Evolutionary conservation across 441 rosid species (phyloP), one percentile per base, ranked within the genome.

Genomic region (Gossypium trilobum): DNA sequence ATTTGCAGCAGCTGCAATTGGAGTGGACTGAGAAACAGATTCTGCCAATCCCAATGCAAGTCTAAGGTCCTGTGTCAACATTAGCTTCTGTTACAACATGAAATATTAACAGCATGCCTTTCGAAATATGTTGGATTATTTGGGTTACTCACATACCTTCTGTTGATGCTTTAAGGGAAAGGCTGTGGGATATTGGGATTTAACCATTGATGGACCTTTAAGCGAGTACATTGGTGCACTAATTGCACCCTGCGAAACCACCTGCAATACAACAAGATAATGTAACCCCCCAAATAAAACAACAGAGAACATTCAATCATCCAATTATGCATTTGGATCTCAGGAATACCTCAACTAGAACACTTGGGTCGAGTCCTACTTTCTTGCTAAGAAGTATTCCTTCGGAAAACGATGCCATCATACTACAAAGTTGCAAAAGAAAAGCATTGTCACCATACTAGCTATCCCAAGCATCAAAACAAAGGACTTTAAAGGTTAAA

Each of bases 121-220:
- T 65, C 20, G 5, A 25, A 60, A 25, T 44, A 64, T 11, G 58
- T 59, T 3, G 16, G 16, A 51, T 14, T 63, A 14, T 4, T 31
- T 25, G 46, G 69, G 60, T 46, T 68, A 57, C 42, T 51, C 56
- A 58, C 84, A 31, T 73, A 93, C 98, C 98, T 93, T 93, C 79
- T 93, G 98, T 80, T 93, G 98, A 78, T 91, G 98, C 81, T 90
- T 93, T 61, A 93, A 79, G 22, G 98, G 98, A 61, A 93, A 93
- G 1, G 98, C 95, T 0, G 98, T 86, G 0, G 96, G 91, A 76
- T 90, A 93, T 14, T 76, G 78, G 16, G 97, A 87, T 75, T 90
- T 85, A 74, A 85, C 84, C 97, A 91, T 93, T 0, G 92, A 82
- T 29, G 98, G 95, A 71, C 98, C 98, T 81, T 93, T 91, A 39